Percentiles rank a stretch among this genome's conserved stretches.
phyloP scores from a whole-genome alignment of 352 stramenopile species.

The Pythium chondricola region DNA sequence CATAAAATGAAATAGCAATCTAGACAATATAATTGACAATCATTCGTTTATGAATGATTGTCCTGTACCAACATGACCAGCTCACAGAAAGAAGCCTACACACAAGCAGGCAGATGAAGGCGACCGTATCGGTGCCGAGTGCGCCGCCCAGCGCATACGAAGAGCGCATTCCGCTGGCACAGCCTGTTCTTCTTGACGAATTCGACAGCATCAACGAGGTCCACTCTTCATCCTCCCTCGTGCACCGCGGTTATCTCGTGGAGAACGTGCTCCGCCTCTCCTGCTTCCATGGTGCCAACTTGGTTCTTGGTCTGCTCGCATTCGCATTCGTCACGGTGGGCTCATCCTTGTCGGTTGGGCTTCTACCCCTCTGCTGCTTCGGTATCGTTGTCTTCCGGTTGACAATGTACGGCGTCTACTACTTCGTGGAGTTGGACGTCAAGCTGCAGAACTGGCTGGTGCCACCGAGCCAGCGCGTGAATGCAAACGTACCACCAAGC shows the following conservation, averaged over 20 bases:
- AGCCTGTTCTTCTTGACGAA: not conserved
- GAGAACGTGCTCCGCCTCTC: not conserved
- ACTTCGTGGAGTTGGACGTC: conserved; percentile 7
- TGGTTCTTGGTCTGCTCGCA: conserved; percentile 7
- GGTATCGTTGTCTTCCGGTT: conserved; percentile 11
- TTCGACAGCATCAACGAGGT: not conserved
- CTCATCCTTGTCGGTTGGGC: not conserved
- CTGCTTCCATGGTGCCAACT: conserved; percentile 5
- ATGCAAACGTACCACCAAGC: not conserved
- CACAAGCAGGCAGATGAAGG: no score
- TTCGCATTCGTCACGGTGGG: conserved; percentile 3
- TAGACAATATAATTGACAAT: no score
- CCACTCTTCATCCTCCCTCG: not conserved
- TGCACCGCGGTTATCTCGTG: no score
- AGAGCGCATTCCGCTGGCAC: not conserved
- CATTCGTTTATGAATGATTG: no score
- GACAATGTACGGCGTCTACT: not conserved
- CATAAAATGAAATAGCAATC: no score
- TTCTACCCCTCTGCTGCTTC: conserved; percentile 13
- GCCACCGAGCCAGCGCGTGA: not conserved
- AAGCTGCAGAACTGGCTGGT: conserved; percentile 13
- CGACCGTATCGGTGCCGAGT: no score
- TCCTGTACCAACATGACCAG: no score
- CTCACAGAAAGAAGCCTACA: no score
- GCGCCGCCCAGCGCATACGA: not conserved